Conservation (phyloP, 2,329 filamentous ascomycete genomes). For the Chlorencoelia australis region DNA sequence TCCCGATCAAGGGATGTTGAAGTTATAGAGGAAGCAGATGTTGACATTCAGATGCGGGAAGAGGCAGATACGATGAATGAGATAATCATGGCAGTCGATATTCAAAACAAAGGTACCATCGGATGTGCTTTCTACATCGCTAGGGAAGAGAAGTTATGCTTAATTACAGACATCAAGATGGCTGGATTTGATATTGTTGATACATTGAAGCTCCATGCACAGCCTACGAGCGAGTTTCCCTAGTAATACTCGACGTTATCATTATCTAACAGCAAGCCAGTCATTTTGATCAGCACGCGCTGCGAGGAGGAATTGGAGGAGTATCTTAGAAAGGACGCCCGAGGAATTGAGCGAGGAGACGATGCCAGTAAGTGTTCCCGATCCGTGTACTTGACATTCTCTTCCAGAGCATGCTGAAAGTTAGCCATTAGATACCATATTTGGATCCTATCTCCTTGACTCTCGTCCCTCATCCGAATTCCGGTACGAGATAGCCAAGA, state of each 20-base stretch:
- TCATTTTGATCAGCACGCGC: conserved; percentile 36
- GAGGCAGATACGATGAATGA: conserved; percentile 49
- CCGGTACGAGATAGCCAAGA: conserved; percentile 52
- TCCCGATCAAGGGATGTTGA: conserved; percentile 10
- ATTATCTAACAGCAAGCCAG: conserved; percentile 11
- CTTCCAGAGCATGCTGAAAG: conserved; percentile 1
- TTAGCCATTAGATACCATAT: conserved; percentile 26
- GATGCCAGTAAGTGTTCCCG: conserved; percentile 17
- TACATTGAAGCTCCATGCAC: conserved; percentile 42
- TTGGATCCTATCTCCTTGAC: conserved; percentile 45
- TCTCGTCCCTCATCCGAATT: conserved; percentile 65
- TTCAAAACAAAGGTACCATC: conserved; percentile 58
- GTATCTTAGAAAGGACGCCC: conserved; percentile 24
- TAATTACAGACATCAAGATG: conserved; percentile 67
- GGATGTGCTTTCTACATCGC: conserved; percentile 80
- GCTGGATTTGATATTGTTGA: conserved; percentile 62
- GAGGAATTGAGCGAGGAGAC: conserved; percentile 17
- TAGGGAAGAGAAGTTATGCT: conserved; percentile 55
- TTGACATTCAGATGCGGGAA: conserved; percentile 25
- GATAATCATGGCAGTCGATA: conserved; percentile 70
- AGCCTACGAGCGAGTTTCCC: conserved; percentile 35
- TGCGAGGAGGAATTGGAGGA: conserved; percentile 26
- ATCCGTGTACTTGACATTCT: neutral
- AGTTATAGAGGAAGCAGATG: conserved; percentile 14
- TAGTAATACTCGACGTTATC: too few species aligned